phyloP scores from a whole-genome alignment of 192 early-diverging fungal genomes.

The Coemansia sp. region DNA sequence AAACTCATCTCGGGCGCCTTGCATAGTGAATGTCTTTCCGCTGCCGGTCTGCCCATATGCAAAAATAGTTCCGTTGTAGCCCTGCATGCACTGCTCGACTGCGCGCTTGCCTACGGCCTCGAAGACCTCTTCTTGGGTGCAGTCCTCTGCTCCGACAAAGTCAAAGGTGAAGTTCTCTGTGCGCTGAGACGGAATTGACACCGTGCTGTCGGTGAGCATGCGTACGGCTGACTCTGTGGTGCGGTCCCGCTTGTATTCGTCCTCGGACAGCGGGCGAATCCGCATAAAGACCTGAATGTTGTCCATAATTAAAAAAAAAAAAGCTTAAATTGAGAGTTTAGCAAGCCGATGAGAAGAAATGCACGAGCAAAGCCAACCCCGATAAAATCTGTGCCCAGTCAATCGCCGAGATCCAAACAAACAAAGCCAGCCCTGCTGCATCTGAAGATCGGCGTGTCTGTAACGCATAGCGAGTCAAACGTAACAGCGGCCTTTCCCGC shows the following conservation, averaged over 20 bases:
- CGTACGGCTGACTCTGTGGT: slow-evolving; percentile 46
- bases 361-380: neutral
- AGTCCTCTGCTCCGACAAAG: slow-evolving; percentile 59
- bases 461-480: neutral
- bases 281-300: slow-evolving; percentile 61
- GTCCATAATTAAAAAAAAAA: slow-evolving; percentile 24
- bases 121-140: slow-evolving; percentile 54
- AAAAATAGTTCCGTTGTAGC: slow-evolving; percentile 74
- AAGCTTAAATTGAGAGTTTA: neutral
- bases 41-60: slow-evolving; percentile 74
- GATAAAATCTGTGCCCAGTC: neutral
- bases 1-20: slow-evolving; percentile 78
- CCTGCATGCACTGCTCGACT: slow-evolving; percentile 65
- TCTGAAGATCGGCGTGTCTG: neutral
- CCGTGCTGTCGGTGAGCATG: slow-evolving; percentile 43
- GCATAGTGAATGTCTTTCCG: slow-evolving; percentile 78
- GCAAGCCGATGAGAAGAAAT: neutral
- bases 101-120: slow-evolving; percentile 58
- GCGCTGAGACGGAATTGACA: slow-evolving; percentile 54
- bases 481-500: neutral
- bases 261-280: slow-evolving; percentile 55
- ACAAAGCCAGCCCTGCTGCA: neutral
- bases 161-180: slow-evolving; percentile 67
- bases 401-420: neutral
- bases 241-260: slow-evolving; percentile 47